A percentile compares a stretch with the other conserved stretches of the same genome.
Conservation (phyloP, 225 moss, liverwort and hornwort genomes). For the Straminergon stramineum region DNA sequence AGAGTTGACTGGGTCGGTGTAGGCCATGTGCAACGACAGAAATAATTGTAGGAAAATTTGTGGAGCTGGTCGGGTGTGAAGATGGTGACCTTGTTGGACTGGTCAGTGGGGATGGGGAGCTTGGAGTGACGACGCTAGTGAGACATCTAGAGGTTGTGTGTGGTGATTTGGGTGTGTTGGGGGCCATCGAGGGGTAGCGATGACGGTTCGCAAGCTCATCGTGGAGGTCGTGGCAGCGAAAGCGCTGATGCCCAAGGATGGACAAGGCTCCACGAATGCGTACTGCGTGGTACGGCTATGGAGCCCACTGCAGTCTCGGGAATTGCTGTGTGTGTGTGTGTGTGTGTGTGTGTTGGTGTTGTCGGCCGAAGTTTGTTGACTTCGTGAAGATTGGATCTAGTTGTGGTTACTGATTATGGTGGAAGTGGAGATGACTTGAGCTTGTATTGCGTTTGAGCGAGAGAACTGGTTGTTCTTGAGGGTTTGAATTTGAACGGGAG, state of each 20-base stretch:
- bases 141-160: neutral
- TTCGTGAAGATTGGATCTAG: neutral
- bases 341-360: neutral
- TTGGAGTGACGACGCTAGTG: neutral
- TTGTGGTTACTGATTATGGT: neutral
- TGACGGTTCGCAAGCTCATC: constrained; percentile 22
- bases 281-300: constrained; percentile 29
- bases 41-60: neutral
- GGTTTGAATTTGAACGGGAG: neutral
- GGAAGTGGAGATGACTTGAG: neutral
- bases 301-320: neutral
- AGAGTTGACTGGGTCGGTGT: neutral
- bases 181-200: neutral
- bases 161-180: neutral
- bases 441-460: neutral
- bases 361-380: neutral
- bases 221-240: constrained; percentile 39
- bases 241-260: constrained; percentile 44
- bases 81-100: neutral
- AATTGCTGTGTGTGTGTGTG: neutral
- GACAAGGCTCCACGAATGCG: constrained; percentile 44
- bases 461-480: neutral
- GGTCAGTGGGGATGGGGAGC: neutral
- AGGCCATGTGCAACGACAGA: neutral
- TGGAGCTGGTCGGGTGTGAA: neutral